These are phyloP conservation scores for Hordeum pubiflorum DNA, from an alignment of 202 grass and related monocot genomes.

Conservation along the genomic window DNA sequence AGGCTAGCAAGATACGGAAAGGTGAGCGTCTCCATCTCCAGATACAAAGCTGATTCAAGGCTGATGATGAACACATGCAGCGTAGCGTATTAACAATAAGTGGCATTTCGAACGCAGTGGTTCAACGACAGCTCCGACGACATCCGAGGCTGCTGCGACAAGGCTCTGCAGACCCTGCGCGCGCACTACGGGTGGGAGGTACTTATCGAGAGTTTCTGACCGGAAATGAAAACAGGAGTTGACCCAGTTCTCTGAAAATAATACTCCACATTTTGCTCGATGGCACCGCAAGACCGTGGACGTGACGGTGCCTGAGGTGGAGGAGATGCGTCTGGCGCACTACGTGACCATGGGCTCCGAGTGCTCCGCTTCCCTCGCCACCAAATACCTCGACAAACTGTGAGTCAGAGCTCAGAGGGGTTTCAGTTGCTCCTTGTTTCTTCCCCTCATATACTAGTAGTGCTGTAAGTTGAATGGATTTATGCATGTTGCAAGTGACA, in stretches of 20 bases:
- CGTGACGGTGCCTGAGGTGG: conserved; percentile 77
- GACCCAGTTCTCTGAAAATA: background rate
- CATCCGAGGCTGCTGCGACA: conserved; percentile 67
- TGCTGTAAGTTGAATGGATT: background rate
- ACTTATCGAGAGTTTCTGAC: background rate
- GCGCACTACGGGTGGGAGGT: conserved; percentile 84
- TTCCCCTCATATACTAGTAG: too few relatives aligned
- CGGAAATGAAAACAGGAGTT: background rate
- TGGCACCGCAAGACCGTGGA: conserved; percentile 40
- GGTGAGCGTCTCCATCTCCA: background rate
- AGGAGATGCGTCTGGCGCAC: conserved; percentile 94
- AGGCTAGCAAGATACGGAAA: conserved; percentile 81
- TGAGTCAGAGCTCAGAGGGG: conserved; percentile 21
- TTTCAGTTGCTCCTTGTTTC: background rate
- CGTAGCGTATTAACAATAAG: background rate
- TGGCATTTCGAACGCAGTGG: conserved; percentile 41
- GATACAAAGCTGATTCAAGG: background rate
- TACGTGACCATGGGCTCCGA: conserved; percentile 93
- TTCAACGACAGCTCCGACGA: conserved; percentile 73
- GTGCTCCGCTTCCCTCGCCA: conserved; percentile 69
- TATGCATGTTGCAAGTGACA: conserved; percentile 27
- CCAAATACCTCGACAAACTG: conserved; percentile 69
- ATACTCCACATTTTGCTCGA: background rate
- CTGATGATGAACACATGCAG: background rate
- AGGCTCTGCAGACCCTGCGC: conserved; percentile 48